Conservation (phyloP, 495 filamentous ascomycete species). For the Neurospora tetrasperma region DNA sequence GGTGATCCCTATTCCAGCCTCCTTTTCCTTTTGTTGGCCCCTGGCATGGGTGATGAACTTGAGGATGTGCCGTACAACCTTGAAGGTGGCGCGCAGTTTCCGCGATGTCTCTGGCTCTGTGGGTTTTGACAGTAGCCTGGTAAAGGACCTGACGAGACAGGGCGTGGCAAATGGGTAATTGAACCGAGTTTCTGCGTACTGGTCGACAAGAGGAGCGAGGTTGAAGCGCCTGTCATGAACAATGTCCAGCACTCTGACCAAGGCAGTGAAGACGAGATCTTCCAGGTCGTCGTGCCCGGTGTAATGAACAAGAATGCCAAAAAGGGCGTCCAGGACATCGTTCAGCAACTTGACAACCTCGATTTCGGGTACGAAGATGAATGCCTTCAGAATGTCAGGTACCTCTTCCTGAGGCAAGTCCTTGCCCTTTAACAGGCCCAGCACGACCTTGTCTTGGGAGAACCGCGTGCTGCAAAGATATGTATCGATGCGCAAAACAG, state of each 20-base stretch:
- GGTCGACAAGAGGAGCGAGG: slow-evolving; percentile 76
- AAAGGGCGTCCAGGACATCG: slow-evolving; percentile 86
- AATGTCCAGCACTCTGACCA: slow-evolving; percentile 85
- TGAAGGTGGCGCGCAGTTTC: slow-evolving; percentile 82
- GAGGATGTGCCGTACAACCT: slow-evolving; percentile 85
- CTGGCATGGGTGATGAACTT: slow-evolving; percentile 91
- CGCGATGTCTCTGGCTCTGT: slow-evolving; percentile 71
- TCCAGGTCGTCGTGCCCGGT: slow-evolving; percentile 84
- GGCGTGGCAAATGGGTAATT: slow-evolving; percentile 89
- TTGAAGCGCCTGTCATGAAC: slow-evolving; percentile 93
- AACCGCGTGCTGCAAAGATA: slow-evolving; percentile 93
- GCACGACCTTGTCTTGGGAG: slow-evolving; percentile 82
- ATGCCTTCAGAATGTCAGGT: slow-evolving; percentile 60
- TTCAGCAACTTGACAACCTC: slow-evolving; percentile 90
- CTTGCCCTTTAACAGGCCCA: slow-evolving; percentile 79
- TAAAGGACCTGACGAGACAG: slow-evolving; percentile 83
- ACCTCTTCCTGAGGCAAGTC: slow-evolving; percentile 60
- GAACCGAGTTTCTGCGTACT: slow-evolving; percentile 81
- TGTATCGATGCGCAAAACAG: slow-evolving; percentile 68
- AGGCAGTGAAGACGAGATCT: slow-evolving; percentile 80
- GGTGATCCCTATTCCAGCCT: slow-evolving; percentile 81
- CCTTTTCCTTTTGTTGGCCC: slow-evolving; percentile 77
- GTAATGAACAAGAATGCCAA: slow-evolving; percentile 81
- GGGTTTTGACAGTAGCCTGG: slow-evolving; percentile 65
- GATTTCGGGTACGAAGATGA: slow-evolving; percentile 92